A percentile compares a stretch with the other conserved stretches of the same genome.
Evolutionary conservation across 345 rosid species (phyloP).

Genomic region (Aurinia saxatilis): DNA sequence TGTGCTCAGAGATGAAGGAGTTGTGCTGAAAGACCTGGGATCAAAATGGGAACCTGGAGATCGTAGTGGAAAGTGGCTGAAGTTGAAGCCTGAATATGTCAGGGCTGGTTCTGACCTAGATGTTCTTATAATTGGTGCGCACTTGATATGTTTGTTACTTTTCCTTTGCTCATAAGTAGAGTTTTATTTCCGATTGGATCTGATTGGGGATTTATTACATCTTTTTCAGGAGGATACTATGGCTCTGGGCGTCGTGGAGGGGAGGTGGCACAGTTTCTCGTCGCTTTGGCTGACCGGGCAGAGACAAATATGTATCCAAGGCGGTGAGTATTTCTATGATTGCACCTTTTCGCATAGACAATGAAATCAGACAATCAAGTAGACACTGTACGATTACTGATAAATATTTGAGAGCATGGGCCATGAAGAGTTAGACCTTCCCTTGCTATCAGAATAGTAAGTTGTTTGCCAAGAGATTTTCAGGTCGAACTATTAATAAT

Average conservation of each 20-base stretch:
- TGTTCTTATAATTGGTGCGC: constrained; percentile 80
- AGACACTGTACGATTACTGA: not conserved
- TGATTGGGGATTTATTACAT: constrained; percentile 10
- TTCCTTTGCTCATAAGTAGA: not conserved
- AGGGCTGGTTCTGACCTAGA: constrained; percentile 89
- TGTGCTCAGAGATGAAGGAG: constrained; percentile 74
- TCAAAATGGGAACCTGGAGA: constrained; percentile 99
- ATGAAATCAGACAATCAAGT: not conserved
- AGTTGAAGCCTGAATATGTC: constrained; percentile 87
- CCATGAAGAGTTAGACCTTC: not conserved
- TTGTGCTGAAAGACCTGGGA: constrained; percentile 76
- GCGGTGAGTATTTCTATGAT: constrained; percentile 36
- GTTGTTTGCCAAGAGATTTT: not conserved
- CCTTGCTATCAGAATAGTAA: not conserved
- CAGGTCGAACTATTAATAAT: not conserved
- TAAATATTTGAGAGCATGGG: not conserved
- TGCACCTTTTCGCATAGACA: not conserved
- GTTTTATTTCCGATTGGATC: not conserved
- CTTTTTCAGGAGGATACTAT: constrained; percentile 75
- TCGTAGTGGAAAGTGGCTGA: constrained; percentile 97
- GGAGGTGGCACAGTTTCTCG: constrained; percentile 94
- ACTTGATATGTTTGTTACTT: constrained; percentile 3
- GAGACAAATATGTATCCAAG: constrained; percentile 61
- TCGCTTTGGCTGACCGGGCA: constrained; percentile 77
- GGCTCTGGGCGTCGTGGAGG: constrained; percentile 99